These are phyloP conservation scores for Dissophora ornata DNA, from an alignment of 192 early-diverging fungal genomes.

Conservation along the genomic window DNA sequence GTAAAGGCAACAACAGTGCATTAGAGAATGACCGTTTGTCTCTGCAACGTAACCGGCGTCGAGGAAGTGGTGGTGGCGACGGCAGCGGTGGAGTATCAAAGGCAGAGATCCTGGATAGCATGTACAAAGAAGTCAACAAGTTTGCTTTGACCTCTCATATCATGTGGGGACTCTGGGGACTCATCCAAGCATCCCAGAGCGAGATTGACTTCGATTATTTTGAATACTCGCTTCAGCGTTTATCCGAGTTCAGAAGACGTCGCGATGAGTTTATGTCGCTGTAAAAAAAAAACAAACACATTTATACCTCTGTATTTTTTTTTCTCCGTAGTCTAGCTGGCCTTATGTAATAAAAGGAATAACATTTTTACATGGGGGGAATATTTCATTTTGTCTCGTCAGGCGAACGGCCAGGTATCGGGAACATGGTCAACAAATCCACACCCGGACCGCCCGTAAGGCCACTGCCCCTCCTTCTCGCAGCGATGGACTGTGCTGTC, in stretches of 20 bases:
- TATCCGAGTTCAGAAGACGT: conserved; percentile 78
- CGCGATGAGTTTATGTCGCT: conserved; percentile 57
- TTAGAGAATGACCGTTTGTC: not conserved
- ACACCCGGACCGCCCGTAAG: conserved; percentile 8
- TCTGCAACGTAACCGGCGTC: not conserved
- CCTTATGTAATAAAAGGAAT: no score
- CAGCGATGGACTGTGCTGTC: conserved; percentile 13
- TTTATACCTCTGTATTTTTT: no score
- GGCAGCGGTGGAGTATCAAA: conserved; percentile 41
- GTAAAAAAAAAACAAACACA: no score
- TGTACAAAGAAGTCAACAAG: conserved; percentile 57
- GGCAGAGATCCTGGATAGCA: conserved; percentile 48
- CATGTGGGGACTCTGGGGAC: conserved; percentile 85
- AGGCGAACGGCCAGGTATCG: not conserved
- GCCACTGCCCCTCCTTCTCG: conserved; percentile 20
- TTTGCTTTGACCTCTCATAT: conserved; percentile 68
- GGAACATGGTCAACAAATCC: conserved; percentile 17
- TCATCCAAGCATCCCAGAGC: conserved; percentile 78
- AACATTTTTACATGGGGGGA: no score
- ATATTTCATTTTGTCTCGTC: no score
- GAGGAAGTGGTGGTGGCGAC: conserved; percentile 12
- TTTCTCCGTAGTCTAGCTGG: no score
- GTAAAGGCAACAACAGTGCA: conserved; percentile 29
- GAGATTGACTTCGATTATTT: conserved; percentile 86
- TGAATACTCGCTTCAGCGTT: conserved; percentile 74